Conservation (phyloP, 2,329 filamentous ascomycete species). For the Clathrospora elynae region DNA sequence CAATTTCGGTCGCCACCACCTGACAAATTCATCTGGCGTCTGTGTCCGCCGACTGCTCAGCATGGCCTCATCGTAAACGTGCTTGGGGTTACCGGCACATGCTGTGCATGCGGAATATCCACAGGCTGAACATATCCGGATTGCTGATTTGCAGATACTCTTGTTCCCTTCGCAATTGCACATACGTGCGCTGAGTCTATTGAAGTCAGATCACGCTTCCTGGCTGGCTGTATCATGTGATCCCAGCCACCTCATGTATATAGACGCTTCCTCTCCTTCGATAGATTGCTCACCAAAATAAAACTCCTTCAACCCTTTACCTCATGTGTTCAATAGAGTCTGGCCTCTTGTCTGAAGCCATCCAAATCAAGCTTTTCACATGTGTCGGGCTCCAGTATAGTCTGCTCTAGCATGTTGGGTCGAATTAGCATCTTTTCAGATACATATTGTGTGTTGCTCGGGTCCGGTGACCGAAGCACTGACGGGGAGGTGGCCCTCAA, state of each 20-base stretch:
- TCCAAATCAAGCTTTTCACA: conserved; percentile 15
- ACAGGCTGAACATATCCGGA: conserved; percentile 59
- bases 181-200: conserved; percentile 52
- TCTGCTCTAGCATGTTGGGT: neutral
- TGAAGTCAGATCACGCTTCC: too few relatives aligned
- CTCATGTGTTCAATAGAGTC: too few relatives aligned
- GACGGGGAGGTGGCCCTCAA: conserved; percentile 8
- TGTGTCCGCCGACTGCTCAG: conserved; percentile 35
- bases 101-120: conserved; percentile 59
- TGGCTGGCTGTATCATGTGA: too few relatives aligned
- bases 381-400: neutral
- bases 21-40: conserved; percentile 53
- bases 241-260: too few relatives aligned
- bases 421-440: neutral
- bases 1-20: conserved; percentile 42
- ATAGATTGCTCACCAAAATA: too few relatives aligned
- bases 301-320: too few relatives aligned
- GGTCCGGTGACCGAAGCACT: neutral
- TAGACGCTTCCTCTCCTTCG: too few relatives aligned
- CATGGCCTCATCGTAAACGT: conserved; percentile 47
- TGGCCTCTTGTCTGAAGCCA: conserved; percentile 30
- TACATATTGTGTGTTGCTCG: neutral
- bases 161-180: conserved; percentile 63
- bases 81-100: conserved; percentile 61
- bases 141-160: conserved; percentile 42